Percentiles rank a stretch among this genome's conserved stretches.
phyloP scores from a whole-genome alignment of 1,284 basidiomycete species.

The Peniophora sp. region DNA sequence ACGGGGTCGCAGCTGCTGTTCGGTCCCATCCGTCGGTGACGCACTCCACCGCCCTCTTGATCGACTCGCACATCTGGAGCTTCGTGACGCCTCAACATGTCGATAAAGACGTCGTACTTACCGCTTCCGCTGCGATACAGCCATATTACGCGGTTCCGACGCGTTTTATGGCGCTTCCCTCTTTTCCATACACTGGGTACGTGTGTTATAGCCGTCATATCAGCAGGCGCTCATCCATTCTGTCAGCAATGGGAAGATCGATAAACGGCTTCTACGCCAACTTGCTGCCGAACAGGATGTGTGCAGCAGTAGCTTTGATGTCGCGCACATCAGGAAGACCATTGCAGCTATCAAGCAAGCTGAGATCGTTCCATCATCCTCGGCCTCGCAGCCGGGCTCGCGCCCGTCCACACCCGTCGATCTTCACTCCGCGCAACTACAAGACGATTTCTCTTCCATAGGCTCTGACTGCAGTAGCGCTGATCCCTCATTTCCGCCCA shows the following conservation, averaged over 20 bases:
- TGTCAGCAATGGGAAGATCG: constrained; percentile 41
- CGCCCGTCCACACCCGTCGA: too few species aligned
- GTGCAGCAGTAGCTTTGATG: too few species aligned
- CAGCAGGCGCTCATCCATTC: neutral
- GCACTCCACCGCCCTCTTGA: constrained; percentile 40
- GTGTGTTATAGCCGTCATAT: constrained; percentile 8
- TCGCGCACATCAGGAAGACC: too few species aligned
- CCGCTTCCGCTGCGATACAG: constrained; percentile 37
- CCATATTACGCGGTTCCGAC: constrained; percentile 55
- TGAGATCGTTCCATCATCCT: too few species aligned
- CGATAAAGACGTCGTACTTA: constrained; percentile 30
- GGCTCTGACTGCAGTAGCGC: too few species aligned
- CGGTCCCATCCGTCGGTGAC: constrained; percentile 37
- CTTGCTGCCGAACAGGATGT: constrained; percentile 26
- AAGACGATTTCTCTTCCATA: too few species aligned
- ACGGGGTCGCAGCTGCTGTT: constrained; percentile 53
- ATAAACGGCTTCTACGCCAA: constrained; percentile 40
- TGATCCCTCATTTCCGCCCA: too few species aligned
- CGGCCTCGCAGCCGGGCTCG: too few species aligned
- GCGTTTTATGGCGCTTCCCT: constrained; percentile 30
- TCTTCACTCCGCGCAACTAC: too few species aligned
- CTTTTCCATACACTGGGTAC: constrained; percentile 44
- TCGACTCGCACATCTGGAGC: constrained; percentile 47
- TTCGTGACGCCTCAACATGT: constrained; percentile 38
- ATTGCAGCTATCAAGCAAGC: too few species aligned